phyloP scores from a whole-genome alignment of 1,284 basidiomycete species.

The Pyrrhoderma noxium region DNA sequence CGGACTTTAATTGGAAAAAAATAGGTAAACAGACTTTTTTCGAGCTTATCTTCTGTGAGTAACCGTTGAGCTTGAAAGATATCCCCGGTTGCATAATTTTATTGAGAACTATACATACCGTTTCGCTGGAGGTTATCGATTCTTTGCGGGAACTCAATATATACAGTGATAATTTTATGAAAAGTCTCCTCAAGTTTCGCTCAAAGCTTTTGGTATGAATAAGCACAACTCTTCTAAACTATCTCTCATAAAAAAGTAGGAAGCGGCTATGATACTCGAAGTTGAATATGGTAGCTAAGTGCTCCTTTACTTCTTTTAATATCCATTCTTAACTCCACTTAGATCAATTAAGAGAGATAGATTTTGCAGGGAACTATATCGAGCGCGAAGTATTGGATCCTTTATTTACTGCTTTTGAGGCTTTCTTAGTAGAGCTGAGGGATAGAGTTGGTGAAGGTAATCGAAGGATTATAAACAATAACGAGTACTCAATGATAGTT shows the following conservation, averaged over 20 bases:
- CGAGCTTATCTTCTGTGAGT: too few species aligned
- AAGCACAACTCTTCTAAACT: not conserved
- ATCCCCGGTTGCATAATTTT: not conserved
- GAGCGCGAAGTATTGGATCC: not conserved
- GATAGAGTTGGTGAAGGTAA: not conserved
- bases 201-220: not conserved
- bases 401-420: not conserved
- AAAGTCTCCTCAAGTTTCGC: not conserved
- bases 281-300: constrained; percentile 4
- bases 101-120: not conserved
- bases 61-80: not conserved
- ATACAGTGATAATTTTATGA: not conserved
- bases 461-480: not conserved
- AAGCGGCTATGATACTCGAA: not conserved
- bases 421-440: not conserved
- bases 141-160: not conserved
- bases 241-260: not conserved
- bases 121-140: not conserved
- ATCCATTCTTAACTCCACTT: not conserved
- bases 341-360: not conserved
- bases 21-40: not conserved
- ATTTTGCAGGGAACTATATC: not conserved
- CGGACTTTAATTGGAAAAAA: not conserved
- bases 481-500: not conserved
- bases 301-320: not conserved